A percentile compares a stretch with the other conserved stretches of the same genome.
These are phyloP conservation scores for Talaromyces ruber DNA, from an alignment of 495 filamentous ascomycete species.

Conservation along the genomic window DNA sequence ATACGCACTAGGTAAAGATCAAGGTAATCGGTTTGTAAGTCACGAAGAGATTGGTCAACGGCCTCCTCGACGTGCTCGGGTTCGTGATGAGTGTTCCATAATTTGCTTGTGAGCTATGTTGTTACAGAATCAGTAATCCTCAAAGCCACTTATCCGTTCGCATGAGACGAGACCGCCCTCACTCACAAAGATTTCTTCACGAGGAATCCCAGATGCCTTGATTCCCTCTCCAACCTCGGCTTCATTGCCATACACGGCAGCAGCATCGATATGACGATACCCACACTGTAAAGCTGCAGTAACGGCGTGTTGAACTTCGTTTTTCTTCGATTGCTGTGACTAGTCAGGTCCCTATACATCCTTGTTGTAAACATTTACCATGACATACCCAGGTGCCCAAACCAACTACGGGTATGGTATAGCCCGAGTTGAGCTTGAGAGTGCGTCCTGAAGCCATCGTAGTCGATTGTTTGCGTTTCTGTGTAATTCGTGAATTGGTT, in stretches of 20 bases:
- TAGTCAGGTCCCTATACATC: background rate
- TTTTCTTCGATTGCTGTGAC: background rate
- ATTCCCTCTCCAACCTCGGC: background rate
- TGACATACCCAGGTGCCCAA: background rate
- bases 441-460: background rate
- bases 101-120: slow-evolving; percentile 12
- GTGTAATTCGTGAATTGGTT: background rate
- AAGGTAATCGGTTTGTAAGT: slow-evolving; percentile 64
- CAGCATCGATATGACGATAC: background rate
- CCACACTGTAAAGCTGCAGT: background rate
- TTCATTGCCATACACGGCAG: background rate
- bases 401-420: background rate
- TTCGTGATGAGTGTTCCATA: slow-evolving; percentile 43
- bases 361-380: too few relatives aligned
- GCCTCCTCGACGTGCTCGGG: slow-evolving; percentile 42
- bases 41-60: slow-evolving; percentile 57
- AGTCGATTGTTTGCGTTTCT: background rate
- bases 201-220: background rate
- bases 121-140: too few relatives aligned
- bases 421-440: background rate
- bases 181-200: background rate
- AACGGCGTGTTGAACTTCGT: background rate
- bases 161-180: too few relatives aligned
- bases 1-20: slow-evolving; percentile 50
- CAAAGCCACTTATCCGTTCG: too few relatives aligned